These are phyloP conservation scores for Debaryomyces udenii DNA, from an alignment of 1,139 yeast genomes.

Conservation along the genomic window DNA sequence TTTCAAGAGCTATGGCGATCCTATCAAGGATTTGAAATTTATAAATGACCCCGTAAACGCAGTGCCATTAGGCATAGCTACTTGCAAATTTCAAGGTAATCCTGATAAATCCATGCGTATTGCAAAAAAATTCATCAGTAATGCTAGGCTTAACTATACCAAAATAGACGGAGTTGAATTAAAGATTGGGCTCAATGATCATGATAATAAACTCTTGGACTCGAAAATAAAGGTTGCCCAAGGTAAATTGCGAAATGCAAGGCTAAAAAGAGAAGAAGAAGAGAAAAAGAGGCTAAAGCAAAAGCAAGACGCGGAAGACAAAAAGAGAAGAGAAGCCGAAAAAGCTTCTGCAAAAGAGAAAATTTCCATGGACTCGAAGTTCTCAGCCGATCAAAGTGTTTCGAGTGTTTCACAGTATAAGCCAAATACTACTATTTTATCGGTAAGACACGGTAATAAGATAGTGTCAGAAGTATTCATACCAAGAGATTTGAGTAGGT, in stretches of 20 bases:
- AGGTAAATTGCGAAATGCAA: conserved; percentile 30
- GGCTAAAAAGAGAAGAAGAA: conserved; percentile 33
- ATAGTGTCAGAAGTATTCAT: conserved; percentile 39
- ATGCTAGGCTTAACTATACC: conserved; percentile 30
- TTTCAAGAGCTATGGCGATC: conserved; percentile 62
- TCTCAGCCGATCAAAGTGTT: background rate
- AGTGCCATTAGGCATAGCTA: conserved; percentile 76
- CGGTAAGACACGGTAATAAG: conserved; percentile 34
- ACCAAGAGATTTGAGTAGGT: conserved; percentile 49
- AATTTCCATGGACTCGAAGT: background rate
- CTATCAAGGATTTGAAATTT: conserved; percentile 55
- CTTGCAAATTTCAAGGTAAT: conserved; percentile 64
- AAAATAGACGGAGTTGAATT: conserved; percentile 46
- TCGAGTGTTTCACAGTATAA: conserved; percentile 17
- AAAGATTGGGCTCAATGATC: conserved; percentile 42
- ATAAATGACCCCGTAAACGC: conserved; percentile 76
- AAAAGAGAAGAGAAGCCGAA: conserved; percentile 21
- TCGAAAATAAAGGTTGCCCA: conserved; percentile 36
- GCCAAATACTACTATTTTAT: conserved; percentile 41
- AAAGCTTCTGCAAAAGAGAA: conserved; percentile 19
- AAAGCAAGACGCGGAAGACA: conserved; percentile 26
- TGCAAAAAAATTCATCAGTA: conserved; percentile 38
- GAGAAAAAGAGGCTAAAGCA: conserved; percentile 27
- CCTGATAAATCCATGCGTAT: conserved; percentile 54
- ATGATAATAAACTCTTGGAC: conserved; percentile 32